A percentile compares a stretch with the other conserved stretches of the same genome.
phyloP scores from a whole-genome alignment of 2,329 filamentous ascomycete genomes.

The Fusarium sp. region DNA sequence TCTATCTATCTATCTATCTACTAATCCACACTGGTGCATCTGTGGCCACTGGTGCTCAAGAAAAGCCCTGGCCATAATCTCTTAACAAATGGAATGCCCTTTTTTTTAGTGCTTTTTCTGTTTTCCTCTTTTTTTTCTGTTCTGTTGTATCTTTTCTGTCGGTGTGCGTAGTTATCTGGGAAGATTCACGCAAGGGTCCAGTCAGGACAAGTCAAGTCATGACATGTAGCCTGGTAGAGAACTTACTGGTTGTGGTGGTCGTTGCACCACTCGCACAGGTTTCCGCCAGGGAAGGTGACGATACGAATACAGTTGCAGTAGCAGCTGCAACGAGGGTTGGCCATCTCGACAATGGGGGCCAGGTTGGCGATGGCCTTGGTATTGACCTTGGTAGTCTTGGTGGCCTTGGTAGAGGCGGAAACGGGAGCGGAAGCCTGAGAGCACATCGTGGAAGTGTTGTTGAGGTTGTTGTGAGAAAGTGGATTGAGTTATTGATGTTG shows the following conservation, averaged over 20 bases:
- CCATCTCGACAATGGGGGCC: neutral
- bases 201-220: no score
- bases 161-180: no score
- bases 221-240: neutral
- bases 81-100: no score
- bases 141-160: no score
- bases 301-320: neutral
- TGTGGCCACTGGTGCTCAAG: no score
- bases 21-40: no score
- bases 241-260: slow-evolving; percentile 2
- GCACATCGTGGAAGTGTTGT: slow-evolving; percentile 1
- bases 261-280: slow-evolving; percentile 10
- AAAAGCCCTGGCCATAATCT: no score
- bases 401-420: neutral
- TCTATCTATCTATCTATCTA: no score
- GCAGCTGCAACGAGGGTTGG: neutral
- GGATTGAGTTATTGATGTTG: neutral
- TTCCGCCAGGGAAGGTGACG: slow-evolving; percentile 1
- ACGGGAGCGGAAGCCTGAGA: neutral
- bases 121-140: no score
- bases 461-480: neutral
- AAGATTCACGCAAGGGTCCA: no score
- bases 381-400: neutral
- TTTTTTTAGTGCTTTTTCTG: no score
- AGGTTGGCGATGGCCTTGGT: neutral